Evolutionary conservation across 2,329 filamentous ascomycete genomes (phyloP).

Genomic region (Aurifilum marmelostoma): DNA sequence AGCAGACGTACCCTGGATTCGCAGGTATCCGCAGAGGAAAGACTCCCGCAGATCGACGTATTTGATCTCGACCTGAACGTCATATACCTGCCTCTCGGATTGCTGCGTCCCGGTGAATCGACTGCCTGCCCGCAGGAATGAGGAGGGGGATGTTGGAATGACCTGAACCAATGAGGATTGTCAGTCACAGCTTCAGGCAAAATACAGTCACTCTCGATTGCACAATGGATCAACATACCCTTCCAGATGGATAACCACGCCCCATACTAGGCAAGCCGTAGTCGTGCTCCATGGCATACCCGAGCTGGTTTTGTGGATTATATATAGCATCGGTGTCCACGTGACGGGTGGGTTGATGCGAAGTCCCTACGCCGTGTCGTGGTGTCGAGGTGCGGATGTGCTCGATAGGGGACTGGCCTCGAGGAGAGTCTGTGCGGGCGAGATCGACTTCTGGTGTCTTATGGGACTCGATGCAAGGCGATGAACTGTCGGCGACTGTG

Average conservation of each 20-base stretch:
- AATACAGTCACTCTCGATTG: background rate
- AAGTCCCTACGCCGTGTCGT: slow-evolving; percentile 27
- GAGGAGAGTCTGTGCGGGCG: slow-evolving; percentile 20
- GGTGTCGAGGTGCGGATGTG: slow-evolving; percentile 15
- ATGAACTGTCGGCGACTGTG: slow-evolving; percentile 1
- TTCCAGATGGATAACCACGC: slow-evolving; percentile 57
- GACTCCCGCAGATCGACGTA: slow-evolving; percentile 94
- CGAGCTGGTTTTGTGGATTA: slow-evolving; percentile 22
- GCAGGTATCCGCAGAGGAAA: slow-evolving; percentile 91
- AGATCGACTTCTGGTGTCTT: slow-evolving; percentile 21
- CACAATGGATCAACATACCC: slow-evolving; percentile 47
- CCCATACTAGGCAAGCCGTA: slow-evolving; percentile 50
- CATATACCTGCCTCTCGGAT: slow-evolving; percentile 90
- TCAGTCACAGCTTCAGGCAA: slow-evolving; percentile 6
- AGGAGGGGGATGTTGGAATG: slow-evolving; percentile 79
- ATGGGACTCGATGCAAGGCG: slow-evolving; percentile 7
- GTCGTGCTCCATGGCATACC: slow-evolving; percentile 37
- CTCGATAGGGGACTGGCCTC: slow-evolving; percentile 10
- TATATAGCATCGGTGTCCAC: slow-evolving; percentile 1
- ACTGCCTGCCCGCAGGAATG: slow-evolving; percentile 83
- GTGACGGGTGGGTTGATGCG: background rate
- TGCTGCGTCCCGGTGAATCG: slow-evolving; percentile 89
- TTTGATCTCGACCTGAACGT: slow-evolving; percentile 96
- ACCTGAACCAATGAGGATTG: slow-evolving; percentile 51
- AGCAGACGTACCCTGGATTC: slow-evolving; percentile 77